phyloP scores from a whole-genome alignment of 2,329 filamentous ascomycete genomes.

The Exophiala spinifera region DNA sequence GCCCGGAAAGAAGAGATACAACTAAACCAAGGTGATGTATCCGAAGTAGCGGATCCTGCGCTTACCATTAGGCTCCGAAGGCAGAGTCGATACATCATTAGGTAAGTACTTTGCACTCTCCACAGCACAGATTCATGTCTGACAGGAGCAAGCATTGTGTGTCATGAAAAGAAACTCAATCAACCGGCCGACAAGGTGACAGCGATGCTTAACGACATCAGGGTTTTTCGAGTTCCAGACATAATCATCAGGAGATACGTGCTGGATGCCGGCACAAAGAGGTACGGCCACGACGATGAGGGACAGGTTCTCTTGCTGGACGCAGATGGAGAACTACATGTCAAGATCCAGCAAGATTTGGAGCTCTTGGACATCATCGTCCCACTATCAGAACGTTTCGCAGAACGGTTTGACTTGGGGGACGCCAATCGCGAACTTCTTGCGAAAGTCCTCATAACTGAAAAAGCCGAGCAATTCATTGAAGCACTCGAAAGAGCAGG shows the following conservation, averaged over 20 bases:
- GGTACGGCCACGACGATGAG: constrained; percentile 8
- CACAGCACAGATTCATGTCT: constrained; percentile 2
- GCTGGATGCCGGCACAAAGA: constrained; percentile 5
- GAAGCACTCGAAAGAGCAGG: constrained; percentile 14
- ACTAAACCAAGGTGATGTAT: not conserved
- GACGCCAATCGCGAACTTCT: constrained; percentile 10
- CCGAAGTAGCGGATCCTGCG: constrained; percentile 5
- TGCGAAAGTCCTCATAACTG: constrained; percentile 9
- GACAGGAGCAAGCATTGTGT: constrained; percentile 11
- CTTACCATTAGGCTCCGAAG: constrained; percentile 10
- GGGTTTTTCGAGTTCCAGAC: constrained; percentile 9
- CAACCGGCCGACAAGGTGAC: constrained; percentile 1
- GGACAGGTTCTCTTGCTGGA: constrained; percentile 10
- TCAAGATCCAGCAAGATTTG: constrained; percentile 5
- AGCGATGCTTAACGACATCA: constrained; percentile 7
- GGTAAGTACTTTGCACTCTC: too few species aligned
- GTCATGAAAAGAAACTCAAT: constrained; percentile 3
- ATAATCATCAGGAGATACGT: constrained; percentile 11
- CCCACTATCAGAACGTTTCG: constrained; percentile 12
- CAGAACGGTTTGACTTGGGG: constrained; percentile 6
- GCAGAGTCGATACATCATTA: constrained; percentile 12
- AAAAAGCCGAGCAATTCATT: constrained; percentile 12
- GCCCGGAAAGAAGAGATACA: constrained; percentile 11
- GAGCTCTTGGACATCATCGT: constrained; percentile 11
- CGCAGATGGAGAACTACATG: constrained; percentile 7